Percentiles rank a stretch among this genome's conserved stretches.
phyloP scores from a whole-genome alignment of 164 flowering plant species.

The Dillenia suffruticosa region DNA sequence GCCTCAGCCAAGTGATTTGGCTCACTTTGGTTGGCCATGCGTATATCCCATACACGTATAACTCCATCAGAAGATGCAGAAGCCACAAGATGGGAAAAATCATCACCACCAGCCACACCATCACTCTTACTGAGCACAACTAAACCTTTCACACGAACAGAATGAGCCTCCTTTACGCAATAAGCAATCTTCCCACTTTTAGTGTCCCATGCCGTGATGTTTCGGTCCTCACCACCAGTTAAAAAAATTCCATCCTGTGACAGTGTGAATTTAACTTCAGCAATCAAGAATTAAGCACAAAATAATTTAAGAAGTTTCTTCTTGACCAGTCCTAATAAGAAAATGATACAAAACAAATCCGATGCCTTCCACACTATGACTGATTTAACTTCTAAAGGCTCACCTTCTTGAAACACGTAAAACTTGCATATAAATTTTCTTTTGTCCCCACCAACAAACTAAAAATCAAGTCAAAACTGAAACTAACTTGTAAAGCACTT shows the following conservation, averaged over 20 bases:
- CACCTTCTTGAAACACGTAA: no score
- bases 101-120: conserved; percentile 24
- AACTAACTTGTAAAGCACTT: no score
- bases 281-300: no score
- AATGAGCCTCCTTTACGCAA: conserved; percentile 74
- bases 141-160: conserved; percentile 78
- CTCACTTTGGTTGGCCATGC: conserved; percentile 54
- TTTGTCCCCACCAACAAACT: no score
- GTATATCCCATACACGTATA: conserved; percentile 89
- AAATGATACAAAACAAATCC: no score
- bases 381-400: no score
- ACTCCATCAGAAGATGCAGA: conserved; percentile 93
- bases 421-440: no score
- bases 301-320: no score
- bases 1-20: conserved; percentile 74
- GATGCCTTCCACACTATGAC: no score
- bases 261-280: neutral
- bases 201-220: conserved; percentile 84
- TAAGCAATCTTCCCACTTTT: conserved; percentile 74
- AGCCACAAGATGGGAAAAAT: conserved; percentile 60
- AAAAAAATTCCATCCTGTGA: conserved; percentile 70
- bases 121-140: conserved; percentile 49
- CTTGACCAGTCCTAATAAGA: no score
- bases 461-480: no score
- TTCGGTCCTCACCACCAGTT: conserved; percentile 86